Percentiles rank a stretch among this genome's conserved stretches.
Evolutionary conservation across 345 rosid species (phyloP).

Genomic region (Populus nigra): DNA sequence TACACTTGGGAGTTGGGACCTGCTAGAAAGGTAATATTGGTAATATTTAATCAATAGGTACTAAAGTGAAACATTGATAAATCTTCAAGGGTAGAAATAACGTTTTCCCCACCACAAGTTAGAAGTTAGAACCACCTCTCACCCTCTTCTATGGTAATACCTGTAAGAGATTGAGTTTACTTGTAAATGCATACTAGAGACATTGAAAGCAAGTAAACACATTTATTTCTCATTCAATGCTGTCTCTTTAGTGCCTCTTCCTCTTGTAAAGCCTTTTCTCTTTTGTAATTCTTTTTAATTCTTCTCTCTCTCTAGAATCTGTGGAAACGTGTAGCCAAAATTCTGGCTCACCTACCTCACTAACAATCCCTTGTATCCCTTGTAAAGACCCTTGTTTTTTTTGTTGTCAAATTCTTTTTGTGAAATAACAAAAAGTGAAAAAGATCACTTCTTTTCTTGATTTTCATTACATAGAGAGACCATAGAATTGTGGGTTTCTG

Average conservation of each 20-base stretch:
- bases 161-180: neutral
- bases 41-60: neutral
- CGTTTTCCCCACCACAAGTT: neutral
- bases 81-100: neutral
- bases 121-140: neutral
- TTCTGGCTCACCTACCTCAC: conserved; percentile 14
- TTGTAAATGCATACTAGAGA: neutral
- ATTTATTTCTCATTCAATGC: neutral
- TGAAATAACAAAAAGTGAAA: neutral
- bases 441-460: neutral
- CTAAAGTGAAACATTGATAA: neutral
- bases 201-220: neutral
- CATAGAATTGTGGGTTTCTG: neutral
- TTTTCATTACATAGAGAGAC: neutral
- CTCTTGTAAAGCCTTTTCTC: neutral
- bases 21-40: too few relatives aligned
- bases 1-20: too few relatives aligned
- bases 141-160: neutral
- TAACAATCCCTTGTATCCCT: neutral
- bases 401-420: neutral
- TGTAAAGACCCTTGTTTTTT: neutral
- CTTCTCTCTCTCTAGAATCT: neutral
- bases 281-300: neutral
- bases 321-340: conserved; percentile 13
- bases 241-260: neutral